phyloP scores from a whole-genome alignment of 2,329 filamentous ascomycete genomes.

The Pseudogymnoascus sp. region DNA sequence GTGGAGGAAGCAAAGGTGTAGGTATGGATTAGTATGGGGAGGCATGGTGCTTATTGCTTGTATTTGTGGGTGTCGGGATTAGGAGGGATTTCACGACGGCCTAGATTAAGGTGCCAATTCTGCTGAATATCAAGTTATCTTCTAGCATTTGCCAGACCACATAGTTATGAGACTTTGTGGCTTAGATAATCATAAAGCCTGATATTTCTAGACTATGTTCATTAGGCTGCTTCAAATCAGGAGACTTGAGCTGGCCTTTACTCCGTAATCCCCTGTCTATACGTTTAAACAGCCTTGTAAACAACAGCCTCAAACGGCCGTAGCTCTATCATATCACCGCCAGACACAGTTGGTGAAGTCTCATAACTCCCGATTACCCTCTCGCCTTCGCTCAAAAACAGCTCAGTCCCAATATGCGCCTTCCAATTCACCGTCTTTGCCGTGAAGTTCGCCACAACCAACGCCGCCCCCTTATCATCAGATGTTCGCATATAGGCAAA shows the following conservation, averaged over 20 bases:
- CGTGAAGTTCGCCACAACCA: conserved; percentile 20
- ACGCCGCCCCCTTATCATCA: conserved; percentile 8
- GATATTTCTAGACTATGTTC: neutral
- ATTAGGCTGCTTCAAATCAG: neutral
- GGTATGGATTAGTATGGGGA: neutral
- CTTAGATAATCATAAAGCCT: neutral
- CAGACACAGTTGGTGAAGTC: neutral
- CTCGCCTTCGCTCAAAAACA: neutral
- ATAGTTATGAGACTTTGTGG: neutral
- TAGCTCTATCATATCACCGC: conserved; percentile 12
- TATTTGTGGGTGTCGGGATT: neutral
- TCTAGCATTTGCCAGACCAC: neutral
- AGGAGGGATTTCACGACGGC: neutral
- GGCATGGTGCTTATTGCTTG: neutral
- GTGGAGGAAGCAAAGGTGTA: neutral
- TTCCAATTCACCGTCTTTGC: conserved; percentile 17
- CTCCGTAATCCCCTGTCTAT: neutral
- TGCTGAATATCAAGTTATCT: neutral
- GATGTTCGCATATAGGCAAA: conserved; percentile 47
- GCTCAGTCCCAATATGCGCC: conserved; percentile 10
- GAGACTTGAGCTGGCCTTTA: neutral
- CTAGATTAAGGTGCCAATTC: neutral
- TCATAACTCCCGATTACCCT: conserved; percentile 19
- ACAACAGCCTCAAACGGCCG: conserved; percentile 21
- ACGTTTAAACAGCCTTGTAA: neutral